A percentile compares a stretch with the other conserved stretches of the same genome.
These are phyloP conservation scores for Diplodia corticola DNA, from an alignment of 2,329 filamentous ascomycete genomes.

Conservation along the genomic window DNA sequence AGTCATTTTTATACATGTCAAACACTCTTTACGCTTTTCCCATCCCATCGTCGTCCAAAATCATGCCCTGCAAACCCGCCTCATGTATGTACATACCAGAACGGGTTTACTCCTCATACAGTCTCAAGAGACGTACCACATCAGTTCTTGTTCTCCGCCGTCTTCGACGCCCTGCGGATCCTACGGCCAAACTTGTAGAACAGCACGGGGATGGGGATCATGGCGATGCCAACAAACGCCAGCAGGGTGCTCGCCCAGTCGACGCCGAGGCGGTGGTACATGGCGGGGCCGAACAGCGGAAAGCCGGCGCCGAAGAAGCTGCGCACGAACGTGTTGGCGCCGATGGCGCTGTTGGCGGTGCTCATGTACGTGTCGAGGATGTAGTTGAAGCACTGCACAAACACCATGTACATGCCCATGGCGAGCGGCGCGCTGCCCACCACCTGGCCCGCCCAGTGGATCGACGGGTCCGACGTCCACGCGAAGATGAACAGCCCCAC, in stretches of 20 bases:
- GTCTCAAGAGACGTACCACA: background rate
- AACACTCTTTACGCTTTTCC: no score
- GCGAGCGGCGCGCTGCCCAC: constrained; percentile 59
- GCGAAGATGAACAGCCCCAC: constrained; percentile 60
- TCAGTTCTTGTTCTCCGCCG: background rate
- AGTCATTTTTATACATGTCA: no score
- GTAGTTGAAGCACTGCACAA: constrained; percentile 59
- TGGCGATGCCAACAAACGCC: constrained; percentile 55
- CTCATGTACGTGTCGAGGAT: constrained; percentile 57
- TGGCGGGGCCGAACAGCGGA: constrained; percentile 59
- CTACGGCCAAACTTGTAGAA: background rate
- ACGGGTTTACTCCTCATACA: background rate
- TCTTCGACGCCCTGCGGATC: background rate
- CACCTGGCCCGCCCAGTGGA: constrained; percentile 62
- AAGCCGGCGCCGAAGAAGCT: constrained; percentile 59
- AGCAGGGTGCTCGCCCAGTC: constrained; percentile 57
- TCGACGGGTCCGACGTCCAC: constrained; percentile 55
- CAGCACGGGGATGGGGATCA: constrained; percentile 31
- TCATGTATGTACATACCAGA: no score
- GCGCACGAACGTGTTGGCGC: constrained; percentile 57
- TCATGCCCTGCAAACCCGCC: no score
- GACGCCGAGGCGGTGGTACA: constrained; percentile 50
- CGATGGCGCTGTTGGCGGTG: constrained; percentile 53
- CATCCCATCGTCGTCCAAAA: no score
- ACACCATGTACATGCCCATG: constrained; percentile 37